A percentile compares a stretch with the other conserved stretches of the same genome.
Evolutionary conservation across 768 basidiomycete species (phyloP).

Genomic region (Favolaschia claudopus): DNA sequence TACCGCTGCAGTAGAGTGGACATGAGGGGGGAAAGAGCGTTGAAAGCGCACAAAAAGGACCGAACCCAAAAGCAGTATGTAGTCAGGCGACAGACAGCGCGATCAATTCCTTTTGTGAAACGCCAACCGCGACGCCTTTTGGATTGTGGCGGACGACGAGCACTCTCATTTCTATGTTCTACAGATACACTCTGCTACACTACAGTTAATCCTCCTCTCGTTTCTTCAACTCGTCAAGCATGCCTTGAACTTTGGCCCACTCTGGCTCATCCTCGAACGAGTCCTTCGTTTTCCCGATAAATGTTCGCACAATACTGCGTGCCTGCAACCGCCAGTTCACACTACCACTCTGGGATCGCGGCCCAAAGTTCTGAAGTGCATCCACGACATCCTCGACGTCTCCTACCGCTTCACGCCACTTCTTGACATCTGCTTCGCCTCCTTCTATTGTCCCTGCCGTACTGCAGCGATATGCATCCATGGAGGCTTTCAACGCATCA

Average conservation of each 20-base stretch:
- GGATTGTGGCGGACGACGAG: too few species aligned
- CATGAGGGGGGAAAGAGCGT: constrained; percentile 9
- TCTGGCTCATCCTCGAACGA: constrained; percentile 88
- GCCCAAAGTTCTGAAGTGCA: constrained; percentile 83
- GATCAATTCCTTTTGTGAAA: too few species aligned
- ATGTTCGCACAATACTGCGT: constrained; percentile 85
- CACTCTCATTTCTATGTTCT: too few species aligned
- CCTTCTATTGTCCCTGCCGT: constrained; percentile 65
- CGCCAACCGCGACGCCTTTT: too few species aligned
- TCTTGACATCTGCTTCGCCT: constrained; percentile 70
- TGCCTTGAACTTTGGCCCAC: constrained; percentile 71
- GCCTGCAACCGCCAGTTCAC: constrained; percentile 87
- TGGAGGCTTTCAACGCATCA: constrained; percentile 81
- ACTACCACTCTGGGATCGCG: constrained; percentile 56
- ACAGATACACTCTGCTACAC: too few species aligned
- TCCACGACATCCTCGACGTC: constrained; percentile 90
- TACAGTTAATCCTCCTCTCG: constrained; percentile 28
- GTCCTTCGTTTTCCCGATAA: constrained; percentile 85
- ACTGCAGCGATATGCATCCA: constrained; percentile 85
- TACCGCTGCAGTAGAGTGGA: constrained; percentile 21
- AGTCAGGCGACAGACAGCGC: too few species aligned
- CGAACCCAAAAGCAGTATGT: background rate
- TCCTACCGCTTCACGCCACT: constrained; percentile 77
- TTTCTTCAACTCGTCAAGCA: constrained; percentile 71
- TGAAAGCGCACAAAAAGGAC: background rate